These are phyloP conservation scores for Tylopilus intermedius DNA, from an alignment of 768 basidiomycete genomes.

Conservation along the genomic window DNA sequence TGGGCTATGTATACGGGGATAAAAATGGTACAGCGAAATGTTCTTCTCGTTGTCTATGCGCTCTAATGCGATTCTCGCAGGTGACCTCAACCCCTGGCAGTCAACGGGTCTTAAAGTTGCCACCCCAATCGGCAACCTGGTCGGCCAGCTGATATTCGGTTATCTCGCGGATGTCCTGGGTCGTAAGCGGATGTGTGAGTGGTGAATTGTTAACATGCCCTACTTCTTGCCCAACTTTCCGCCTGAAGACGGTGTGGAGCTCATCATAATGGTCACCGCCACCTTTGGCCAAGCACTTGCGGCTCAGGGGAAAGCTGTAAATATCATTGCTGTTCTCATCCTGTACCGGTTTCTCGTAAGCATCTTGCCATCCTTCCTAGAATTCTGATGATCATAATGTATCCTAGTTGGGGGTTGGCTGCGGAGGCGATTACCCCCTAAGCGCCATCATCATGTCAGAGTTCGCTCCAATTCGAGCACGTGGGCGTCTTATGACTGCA, in stretches of 20 bases:
- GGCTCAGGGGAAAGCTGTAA: constrained; percentile 55
- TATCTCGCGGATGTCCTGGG: constrained; percentile 72
- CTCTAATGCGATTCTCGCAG: constrained; percentile 4
- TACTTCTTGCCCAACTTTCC: background rate
- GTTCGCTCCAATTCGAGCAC: constrained; percentile 68
- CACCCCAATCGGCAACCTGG: constrained; percentile 64
- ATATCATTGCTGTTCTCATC: constrained; percentile 66
- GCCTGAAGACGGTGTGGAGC: constrained; percentile 40
- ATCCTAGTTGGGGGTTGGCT: constrained; percentile 66
- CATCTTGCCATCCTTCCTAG: background rate
- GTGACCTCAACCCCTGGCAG: constrained; percentile 48
- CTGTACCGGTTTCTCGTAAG: constrained; percentile 76
- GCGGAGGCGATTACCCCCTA: constrained; percentile 84
- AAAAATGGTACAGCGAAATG: constrained; percentile 11
- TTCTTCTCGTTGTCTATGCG: background rate
- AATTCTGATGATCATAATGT: background rate
- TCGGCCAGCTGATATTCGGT: constrained; percentile 73
- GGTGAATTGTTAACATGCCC: background rate
- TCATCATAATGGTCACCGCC: constrained; percentile 73
- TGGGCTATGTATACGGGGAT: constrained; percentile 73
- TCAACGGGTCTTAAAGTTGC: constrained; percentile 77
- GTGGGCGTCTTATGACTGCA: constrained; percentile 85
- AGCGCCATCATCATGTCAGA: constrained; percentile 86
- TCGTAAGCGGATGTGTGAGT: constrained; percentile 74
- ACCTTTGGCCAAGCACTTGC: constrained; percentile 78